Conservation (phyloP, 23 red algal genomes). For the Pyropia haitanensis region DNA sequence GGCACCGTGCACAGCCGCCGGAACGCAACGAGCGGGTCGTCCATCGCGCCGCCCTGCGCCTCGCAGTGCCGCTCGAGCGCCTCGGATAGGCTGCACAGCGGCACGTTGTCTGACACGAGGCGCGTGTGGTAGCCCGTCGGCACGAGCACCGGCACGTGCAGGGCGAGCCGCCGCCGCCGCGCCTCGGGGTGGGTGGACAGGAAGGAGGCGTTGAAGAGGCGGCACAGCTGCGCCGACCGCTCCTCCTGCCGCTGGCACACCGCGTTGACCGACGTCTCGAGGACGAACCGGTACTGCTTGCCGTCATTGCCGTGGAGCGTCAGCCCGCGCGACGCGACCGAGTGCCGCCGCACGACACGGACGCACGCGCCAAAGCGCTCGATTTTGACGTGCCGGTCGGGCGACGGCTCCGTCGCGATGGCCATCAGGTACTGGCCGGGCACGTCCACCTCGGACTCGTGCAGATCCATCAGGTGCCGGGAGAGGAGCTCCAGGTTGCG, state of each 20-base stretch:
- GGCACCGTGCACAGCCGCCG: conserved; percentile 17
- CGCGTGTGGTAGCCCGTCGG: conserved; percentile 57
- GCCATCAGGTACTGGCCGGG: conserved; percentile 68
- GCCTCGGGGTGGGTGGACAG: conserved; percentile 55
- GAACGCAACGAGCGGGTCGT: conserved; percentile 71
- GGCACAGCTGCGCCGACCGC: conserved; percentile 56
- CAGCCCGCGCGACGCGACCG: conserved; percentile 44
- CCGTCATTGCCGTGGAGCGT: conserved; percentile 68
- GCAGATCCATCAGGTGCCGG: conserved; percentile 53
- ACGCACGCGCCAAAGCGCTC: conserved; percentile 61
- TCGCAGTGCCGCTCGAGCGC: conserved; percentile 50
- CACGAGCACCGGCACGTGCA: conserved; percentile 30
- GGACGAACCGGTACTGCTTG: conserved; percentile 53
- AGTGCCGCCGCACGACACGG: conserved; percentile 32
- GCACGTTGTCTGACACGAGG: conserved; percentile 44
- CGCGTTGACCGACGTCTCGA: conserved; percentile 65
- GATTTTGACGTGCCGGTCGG: conserved; percentile 58
- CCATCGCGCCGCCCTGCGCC: conserved; percentile 22
- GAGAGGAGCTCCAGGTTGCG: conserved; percentile 73
- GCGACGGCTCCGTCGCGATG: conserved; percentile 43
- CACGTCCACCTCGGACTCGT: conserved; percentile 63
- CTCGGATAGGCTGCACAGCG: conserved; percentile 27
- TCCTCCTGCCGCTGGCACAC: conserved; percentile 56
- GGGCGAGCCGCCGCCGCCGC: conserved; percentile 20
- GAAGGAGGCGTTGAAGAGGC: conserved; percentile 46